Evolutionary conservation across 768 basidiomycete species (phyloP), one percentile per base, ranked within the genome.

Genomic region (Leucocoprinus leucothites): DNA sequence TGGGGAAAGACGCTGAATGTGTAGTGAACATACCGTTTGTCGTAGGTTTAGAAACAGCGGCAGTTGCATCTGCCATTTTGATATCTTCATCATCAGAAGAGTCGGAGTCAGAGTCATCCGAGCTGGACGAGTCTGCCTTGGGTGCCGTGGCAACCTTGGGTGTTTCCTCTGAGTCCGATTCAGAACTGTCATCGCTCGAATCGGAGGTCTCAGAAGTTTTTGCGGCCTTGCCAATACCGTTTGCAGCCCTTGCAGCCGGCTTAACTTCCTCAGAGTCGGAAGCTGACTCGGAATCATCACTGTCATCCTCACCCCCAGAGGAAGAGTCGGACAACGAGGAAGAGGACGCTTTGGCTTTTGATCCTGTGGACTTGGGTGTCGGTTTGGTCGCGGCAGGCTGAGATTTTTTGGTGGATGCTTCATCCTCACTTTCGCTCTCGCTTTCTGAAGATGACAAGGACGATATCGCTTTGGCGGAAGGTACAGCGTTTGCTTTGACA

Each of bases 21-120:
- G 16, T 11, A 35, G 18, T 1, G 49, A 21, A 65, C 64, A 35
- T 42, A 81, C 81, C 75, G 62, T 74, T 70, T 16, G 24, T 19
- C 34, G 50, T 53, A 8, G 56, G 47, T n/a, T 62, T 60, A 26
- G 70, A 67, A 53, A 71, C 60, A 43, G 70, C 62, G 7, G 69
- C 64, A 8, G 63, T 48, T 9, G 72, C 69, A 53, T 83, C 80
- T 22, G 69, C 75, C 81, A 86, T 87, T 62, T 85, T 78, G 18
- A 78, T 82, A 63, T 87, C 85, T 16, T 73, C 73, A 57, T 81
- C 78, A 19, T 75, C 67, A 46, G 65, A 56, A 11, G 60, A 65
- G 51, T 60, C 60, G 9, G 62, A 61, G 38, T 66, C 65, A 55
- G 53, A 54, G n/a, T 49, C 46, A 13, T 48, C 50, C 35, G 57